These are phyloP conservation scores for Fagopyrum esculentum DNA, from an alignment of 148 eudicot genomes.

Conservation along the genomic window DNA sequence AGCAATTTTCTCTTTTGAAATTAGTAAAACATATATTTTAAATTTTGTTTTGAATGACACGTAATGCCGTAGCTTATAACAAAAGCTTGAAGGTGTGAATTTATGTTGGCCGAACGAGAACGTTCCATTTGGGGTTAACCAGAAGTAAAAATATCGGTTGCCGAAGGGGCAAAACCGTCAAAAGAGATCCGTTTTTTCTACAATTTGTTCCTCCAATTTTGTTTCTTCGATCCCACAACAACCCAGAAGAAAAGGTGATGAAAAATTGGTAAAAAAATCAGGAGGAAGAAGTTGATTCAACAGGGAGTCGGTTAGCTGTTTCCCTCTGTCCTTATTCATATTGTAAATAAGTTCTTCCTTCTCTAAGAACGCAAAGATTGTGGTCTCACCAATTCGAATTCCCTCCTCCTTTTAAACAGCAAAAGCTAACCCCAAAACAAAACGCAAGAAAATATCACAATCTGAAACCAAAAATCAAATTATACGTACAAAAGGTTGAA, in stretches of 20 bases:
- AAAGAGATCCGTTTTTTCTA: neutral
- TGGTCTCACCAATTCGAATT: constrained; percentile 9
- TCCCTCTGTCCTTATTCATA: constrained; percentile 5
- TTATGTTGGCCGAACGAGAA: neutral
- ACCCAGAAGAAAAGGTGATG: neutral
- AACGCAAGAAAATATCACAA: neutral
- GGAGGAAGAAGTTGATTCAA: neutral
- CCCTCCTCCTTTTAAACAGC: constrained; percentile 6
- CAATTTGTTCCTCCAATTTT: neutral
- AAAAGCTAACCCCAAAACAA: neutral
- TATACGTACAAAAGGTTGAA: too few species aligned
- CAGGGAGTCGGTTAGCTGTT: constrained; percentile 4
- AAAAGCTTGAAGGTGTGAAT: too few species aligned
- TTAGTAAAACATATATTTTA: too few species aligned
- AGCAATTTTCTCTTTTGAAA: too few species aligned
- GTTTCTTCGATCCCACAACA: constrained; percentile 1
- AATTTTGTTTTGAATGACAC: too few species aligned
- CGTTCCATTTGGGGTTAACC: neutral
- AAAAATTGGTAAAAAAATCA: neutral
- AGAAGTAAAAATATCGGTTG: neutral
- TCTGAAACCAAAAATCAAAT: neutral
- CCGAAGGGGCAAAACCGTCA: neutral
- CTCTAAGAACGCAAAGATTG: constrained; percentile 9
- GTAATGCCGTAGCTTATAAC: too few species aligned
- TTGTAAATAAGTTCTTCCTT: neutral